Evolutionary conservation across 306 rosid genomes (phyloP).

Genomic region (Vigna angularis): DNA sequence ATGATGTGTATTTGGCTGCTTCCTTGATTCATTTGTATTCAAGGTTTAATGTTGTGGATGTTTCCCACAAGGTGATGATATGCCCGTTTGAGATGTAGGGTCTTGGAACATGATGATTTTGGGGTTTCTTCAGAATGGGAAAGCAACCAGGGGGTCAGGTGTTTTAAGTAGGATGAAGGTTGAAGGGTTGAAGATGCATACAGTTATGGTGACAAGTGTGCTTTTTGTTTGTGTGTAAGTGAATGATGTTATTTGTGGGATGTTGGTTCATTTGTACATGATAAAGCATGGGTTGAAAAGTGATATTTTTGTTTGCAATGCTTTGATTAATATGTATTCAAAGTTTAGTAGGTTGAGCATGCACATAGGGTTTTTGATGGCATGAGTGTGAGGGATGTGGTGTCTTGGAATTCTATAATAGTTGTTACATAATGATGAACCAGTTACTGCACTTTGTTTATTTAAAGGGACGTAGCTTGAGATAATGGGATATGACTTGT

Average conservation of each 20-base stretch:
- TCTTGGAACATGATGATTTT: conserved; percentile 63
- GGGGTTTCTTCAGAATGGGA: conserved; percentile 54
- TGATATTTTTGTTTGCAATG: conserved; percentile 55
- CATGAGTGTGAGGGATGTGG: conserved; percentile 53
- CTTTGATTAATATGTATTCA: conserved; percentile 56
- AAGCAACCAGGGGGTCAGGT: conserved; percentile 40
- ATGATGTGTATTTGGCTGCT: conserved; percentile 57
- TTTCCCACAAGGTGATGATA: conserved; percentile 43
- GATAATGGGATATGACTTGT: conserved; percentile 50
- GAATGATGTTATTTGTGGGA: conserved; percentile 45
- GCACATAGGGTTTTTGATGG: conserved; percentile 49
- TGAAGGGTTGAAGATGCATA: conserved; percentile 50
- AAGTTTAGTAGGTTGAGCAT: conserved; percentile 51
- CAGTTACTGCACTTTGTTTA: conserved; percentile 42
- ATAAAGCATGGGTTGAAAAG: conserved; percentile 54
- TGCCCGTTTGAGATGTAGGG: conserved; percentile 51
- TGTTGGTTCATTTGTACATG: conserved; percentile 56
- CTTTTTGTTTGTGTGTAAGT: conserved; percentile 51
- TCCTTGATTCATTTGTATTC: conserved; percentile 52
- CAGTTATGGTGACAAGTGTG: conserved; percentile 48
- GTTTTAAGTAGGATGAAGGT: conserved; percentile 46
- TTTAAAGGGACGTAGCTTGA: conserved; percentile 48
- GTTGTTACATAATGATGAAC: conserved; percentile 53
- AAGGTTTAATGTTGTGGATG: conserved; percentile 41
- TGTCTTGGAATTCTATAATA: conserved; percentile 54